Evolutionary conservation across 73 alveolate species (phyloP), one percentile per base, ranked within the genome.

Genomic region (Paramecium sonneborni): DNA sequence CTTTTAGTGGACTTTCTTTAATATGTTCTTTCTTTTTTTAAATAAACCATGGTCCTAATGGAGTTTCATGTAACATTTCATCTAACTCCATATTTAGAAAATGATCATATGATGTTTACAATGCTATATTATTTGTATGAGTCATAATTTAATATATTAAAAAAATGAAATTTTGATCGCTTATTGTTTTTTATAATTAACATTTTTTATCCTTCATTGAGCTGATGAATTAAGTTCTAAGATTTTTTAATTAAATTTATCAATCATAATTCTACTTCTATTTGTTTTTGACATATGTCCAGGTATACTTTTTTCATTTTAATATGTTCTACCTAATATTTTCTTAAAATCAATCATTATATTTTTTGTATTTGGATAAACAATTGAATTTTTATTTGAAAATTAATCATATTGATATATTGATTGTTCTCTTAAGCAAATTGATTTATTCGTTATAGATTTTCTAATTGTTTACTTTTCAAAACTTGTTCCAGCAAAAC

Each of bases 21-120:
- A 62, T 1, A 11, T 10, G 44, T 26, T 62, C 39, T 26, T 62
- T 26, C 84, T 62, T 62, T 62, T 26, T 15, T 62, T 62, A 30
- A 26, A 62, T 32, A 62, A 62, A 62, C 84, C 84, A 62, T 62
- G 84, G 84, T 62, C 48, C 84, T 62, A 62, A 26, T 26, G 84
- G 84, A 30, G 84, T 62, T 62, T 62, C 84, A 30, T 43, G 84
- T 30, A 62, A 30, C 44, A 26, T 62, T 30, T 30, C 84, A 26
- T 62, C 84, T 26, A 32, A 62, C 10, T 62, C 84, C 5, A 30
- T 0, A 30, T 26, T 62, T 14, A 62, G 84, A 30, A 62, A 32
- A 30, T 62, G 44, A 30, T 62, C 84, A 24, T 62, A 62, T 12
- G 84, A 62, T 3, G 84, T 62, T 32, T 62, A 62, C 26, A 62